Evolutionary conservation across 306 rosid species (phyloP).

Genomic region (Ormosia emarginata): DNA sequence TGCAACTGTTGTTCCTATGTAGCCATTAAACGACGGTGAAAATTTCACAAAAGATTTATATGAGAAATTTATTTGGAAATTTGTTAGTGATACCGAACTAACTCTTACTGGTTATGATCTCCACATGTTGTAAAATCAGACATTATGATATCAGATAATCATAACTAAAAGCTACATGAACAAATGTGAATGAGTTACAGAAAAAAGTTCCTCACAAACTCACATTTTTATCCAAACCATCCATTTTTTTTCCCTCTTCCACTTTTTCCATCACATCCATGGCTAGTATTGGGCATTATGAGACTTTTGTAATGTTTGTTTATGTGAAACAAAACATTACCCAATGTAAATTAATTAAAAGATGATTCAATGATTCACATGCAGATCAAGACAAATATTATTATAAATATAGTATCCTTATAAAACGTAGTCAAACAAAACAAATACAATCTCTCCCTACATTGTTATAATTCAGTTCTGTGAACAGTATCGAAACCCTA

Average conservation of each 20-base stretch:
- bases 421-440: background rate
- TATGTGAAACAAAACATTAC: background rate
- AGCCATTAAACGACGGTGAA: no score
- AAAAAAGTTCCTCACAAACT: no score
- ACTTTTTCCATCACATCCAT: no score
- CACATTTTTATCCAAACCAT: no score
- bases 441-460: background rate
- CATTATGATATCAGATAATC: background rate
- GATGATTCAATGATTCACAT: background rate
- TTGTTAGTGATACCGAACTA: no score
- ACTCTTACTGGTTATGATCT: no score
- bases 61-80: no score
- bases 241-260: no score
- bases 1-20: no score
- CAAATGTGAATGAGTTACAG: background rate
- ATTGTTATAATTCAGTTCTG: background rate
- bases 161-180: background rate
- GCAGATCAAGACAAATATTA: constrained; percentile 3
- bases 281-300: no score
- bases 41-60: no score
- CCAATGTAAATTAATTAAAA: background rate
- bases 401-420: background rate
- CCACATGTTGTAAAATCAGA: background rate
- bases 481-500: background rate
- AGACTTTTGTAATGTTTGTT: no score